phyloP scores from a whole-genome alignment of 202 grass and related monocot genomes.

The Saccharum hybrid region DNA sequence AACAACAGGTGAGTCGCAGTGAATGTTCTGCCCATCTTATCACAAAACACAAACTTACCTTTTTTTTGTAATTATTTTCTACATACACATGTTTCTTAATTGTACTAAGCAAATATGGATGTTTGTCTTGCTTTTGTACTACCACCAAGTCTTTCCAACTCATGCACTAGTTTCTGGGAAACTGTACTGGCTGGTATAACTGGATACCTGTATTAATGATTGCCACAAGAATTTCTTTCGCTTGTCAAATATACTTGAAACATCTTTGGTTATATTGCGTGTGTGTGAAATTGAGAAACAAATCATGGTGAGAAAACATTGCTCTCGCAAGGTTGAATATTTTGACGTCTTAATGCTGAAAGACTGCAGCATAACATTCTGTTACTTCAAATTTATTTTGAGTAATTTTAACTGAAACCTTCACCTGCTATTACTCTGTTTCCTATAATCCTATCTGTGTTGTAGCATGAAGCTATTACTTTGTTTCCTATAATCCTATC shows the following conservation, averaged over 20 bases:
- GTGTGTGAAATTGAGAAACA: constrained; percentile 23
- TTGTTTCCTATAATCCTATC: neutral
- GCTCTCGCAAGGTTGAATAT: neutral
- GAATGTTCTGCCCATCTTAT: neutral
- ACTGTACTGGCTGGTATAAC: constrained; percentile 10
- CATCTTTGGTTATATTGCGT: neutral
- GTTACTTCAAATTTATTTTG: neutral
- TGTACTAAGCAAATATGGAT: constrained; percentile 5
- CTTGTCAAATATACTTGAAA: neutral
- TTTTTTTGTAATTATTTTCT: neutral
- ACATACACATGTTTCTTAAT: constrained; percentile 16
- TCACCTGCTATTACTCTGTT: neutral
- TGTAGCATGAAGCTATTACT: constrained; percentile 11
- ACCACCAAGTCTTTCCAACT: neutral
- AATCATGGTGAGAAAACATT: neutral
- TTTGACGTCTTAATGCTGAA: neutral
- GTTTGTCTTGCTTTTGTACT: neutral
- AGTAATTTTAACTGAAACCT: neutral
- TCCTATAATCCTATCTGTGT: neutral
- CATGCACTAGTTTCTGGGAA: neutral
- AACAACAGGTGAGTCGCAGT: constrained; percentile 80
- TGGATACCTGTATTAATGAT: neutral
- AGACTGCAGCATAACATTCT: neutral
- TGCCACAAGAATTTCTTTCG: neutral
- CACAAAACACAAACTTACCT: constrained; percentile 21